These are phyloP conservation scores for Penicillium freii DNA, from an alignment of 2,329 filamentous ascomycete genomes.

Conservation along the genomic window DNA sequence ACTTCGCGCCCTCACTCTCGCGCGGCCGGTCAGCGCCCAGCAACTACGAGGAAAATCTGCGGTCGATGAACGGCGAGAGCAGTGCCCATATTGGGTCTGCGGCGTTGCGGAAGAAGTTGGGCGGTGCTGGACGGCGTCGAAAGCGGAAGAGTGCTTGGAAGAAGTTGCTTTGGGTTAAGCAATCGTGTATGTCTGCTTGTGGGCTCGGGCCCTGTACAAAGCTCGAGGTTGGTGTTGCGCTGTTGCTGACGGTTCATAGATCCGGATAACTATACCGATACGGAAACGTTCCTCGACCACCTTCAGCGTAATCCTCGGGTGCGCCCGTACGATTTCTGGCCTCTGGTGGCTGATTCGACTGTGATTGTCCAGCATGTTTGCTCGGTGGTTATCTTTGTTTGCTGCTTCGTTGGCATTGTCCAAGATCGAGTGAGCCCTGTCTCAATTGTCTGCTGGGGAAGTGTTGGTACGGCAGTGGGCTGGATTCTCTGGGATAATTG, in stretches of 20 bases:
- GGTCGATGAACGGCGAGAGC: conserved; percentile 39
- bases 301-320: conserved; percentile 91
- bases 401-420: conserved; percentile 88
- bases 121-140: conserved; percentile 63
- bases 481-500: conserved; percentile 93
- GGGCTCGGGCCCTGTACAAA: not conserved
- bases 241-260: conserved; percentile 51
- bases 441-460: conserved; percentile 83
- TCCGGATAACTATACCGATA: conserved; percentile 98
- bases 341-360: conserved; percentile 87
- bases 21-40: conserved; percentile 46
- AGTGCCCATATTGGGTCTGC: conserved; percentile 41
- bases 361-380: conserved; percentile 97
- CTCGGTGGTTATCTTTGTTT: conserved; percentile 89
- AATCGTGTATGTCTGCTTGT: conserved; percentile 65
- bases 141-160: conserved; percentile 78
- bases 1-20: conserved; percentile 62
- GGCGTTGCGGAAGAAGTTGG: conserved; percentile 48
- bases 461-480: conserved; percentile 75
- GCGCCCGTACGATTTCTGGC: conserved; percentile 97
- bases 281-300: conserved; percentile 92
- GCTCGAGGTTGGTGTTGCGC: not conserved
- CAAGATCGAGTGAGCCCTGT: conserved; percentile 84
- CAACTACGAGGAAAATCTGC: conserved; percentile 38
- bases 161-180: conserved; percentile 97